phyloP scores from a whole-genome alignment of 192 early-diverging fungal genomes.

The Linnemannia hyalina region DNA sequence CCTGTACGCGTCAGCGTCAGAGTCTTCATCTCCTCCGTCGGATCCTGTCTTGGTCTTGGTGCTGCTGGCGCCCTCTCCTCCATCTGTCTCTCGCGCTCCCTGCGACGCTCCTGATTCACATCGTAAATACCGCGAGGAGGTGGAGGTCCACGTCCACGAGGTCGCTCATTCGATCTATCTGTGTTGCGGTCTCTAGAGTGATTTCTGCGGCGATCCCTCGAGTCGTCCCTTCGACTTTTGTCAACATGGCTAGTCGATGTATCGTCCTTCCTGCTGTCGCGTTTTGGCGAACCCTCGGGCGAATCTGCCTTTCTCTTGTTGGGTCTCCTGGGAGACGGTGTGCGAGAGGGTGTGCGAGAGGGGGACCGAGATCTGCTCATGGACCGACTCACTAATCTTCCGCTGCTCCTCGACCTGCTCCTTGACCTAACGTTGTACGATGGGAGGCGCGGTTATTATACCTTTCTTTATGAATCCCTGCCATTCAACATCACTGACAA shows the following conservation, averaged over 20 bases:
- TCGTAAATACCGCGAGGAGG: constrained; percentile 19
- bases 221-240: constrained; percentile 20
- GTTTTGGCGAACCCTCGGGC: constrained; percentile 25
- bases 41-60: constrained; percentile 56
- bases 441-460: constrained; percentile 30
- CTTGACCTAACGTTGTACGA: constrained; percentile 13
- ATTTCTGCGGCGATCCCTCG: constrained; percentile 19
- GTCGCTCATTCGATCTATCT: not conserved
- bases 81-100: constrained; percentile 58
- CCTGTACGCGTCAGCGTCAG: constrained; percentile 68
- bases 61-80: constrained; percentile 32
- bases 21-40: constrained; percentile 55
- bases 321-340: constrained; percentile 26
- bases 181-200: constrained; percentile 22
- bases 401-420: constrained; percentile 42
- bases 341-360: constrained; percentile 38
- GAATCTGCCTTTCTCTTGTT: constrained; percentile 41
- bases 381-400: constrained; percentile 13
- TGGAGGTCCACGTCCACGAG: not conserved
- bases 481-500: not conserved
- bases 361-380: constrained; percentile 30
- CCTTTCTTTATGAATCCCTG: not conserved
- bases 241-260: not conserved
- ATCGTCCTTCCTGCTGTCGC: constrained; percentile 16
- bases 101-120: constrained; percentile 37